phyloP scores from a whole-genome alignment of 2,329 filamentous ascomycete genomes.

The Fusarium sp. region DNA sequence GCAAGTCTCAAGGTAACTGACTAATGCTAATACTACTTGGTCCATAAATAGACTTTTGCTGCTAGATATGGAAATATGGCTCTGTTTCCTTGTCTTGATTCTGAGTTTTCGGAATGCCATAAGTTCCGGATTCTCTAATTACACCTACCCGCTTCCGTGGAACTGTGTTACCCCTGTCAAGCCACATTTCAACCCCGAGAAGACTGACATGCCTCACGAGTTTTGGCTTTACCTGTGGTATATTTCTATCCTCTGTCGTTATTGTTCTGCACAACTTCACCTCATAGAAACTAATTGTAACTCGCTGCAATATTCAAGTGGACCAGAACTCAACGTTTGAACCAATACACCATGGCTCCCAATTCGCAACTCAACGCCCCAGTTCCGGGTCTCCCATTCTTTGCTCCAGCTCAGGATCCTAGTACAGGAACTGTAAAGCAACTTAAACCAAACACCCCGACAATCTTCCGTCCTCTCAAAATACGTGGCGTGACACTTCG shows the following conservation, averaged over 20 bases:
- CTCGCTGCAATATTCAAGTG: too few relatives aligned
- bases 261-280: not conserved
- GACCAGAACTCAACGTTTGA: too few relatives aligned
- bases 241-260: too few relatives aligned
- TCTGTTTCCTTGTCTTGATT: not conserved
- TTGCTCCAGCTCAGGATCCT: not conserved
- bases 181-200: not conserved
- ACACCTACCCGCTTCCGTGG: not conserved
- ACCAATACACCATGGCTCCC: not conserved
- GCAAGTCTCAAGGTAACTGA: not conserved
- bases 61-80: not conserved
- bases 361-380: not conserved
- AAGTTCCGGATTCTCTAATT: not conserved
- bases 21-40: not conserved
- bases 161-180: not conserved
- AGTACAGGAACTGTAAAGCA: not conserved
- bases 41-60: not conserved
- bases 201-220: not conserved
- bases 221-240: fast-evolving
- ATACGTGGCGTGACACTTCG: not conserved
- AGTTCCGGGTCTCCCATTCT: not conserved
- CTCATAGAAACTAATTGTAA: too few relatives aligned
- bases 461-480: not conserved
- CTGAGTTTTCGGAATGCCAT: not conserved
- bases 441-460: not conserved